phyloP scores from a whole-genome alignment of 371 early-diverging fungal genomes.

The Enterospora canceri region DNA sequence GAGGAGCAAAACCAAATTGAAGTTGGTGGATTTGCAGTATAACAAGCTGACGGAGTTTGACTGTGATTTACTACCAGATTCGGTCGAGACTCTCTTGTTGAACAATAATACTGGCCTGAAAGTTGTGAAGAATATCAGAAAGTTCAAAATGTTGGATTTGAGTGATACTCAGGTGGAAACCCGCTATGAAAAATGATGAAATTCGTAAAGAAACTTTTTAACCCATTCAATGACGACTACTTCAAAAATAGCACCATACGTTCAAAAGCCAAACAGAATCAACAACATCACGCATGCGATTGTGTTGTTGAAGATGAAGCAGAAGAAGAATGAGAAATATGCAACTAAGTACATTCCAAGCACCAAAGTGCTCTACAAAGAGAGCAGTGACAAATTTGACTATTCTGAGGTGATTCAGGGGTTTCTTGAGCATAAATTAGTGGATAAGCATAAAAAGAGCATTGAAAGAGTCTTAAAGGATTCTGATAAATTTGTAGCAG shows the following conservation, averaged over 20 bases:
- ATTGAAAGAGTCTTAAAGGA: slow-evolving; percentile 8
- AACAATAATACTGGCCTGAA: slow-evolving; percentile 34
- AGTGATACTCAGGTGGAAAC: slow-evolving; percentile 23
- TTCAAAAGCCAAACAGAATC: slow-evolving; percentile 21
- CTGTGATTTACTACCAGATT: slow-evolving; percentile 33
- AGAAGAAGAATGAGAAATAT: slow-evolving; percentile 26
- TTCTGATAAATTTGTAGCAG: slow-evolving; percentile 12
- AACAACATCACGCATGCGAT: slow-evolving; percentile 39
- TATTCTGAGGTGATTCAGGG: slow-evolving; percentile 21
- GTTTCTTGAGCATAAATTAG: slow-evolving; percentile 38
- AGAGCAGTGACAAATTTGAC: slow-evolving; percentile 8
- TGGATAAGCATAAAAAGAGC: slow-evolving; percentile 12
- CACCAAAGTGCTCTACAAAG: neutral
- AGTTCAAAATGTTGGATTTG: slow-evolving; percentile 19
- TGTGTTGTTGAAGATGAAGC: slow-evolving; percentile 26
- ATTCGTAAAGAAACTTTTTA: neutral
- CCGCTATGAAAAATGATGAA: neutral
- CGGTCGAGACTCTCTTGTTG: slow-evolving; percentile 27
- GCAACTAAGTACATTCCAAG: neutral
- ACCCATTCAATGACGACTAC: neutral
- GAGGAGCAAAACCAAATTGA: slow-evolving; percentile 12
- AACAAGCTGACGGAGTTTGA: slow-evolving; percentile 39
- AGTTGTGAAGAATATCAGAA: slow-evolving; percentile 24
- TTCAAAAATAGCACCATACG: slow-evolving; percentile 19
- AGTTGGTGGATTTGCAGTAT: slow-evolving; percentile 42